These are phyloP conservation scores for Nemania abortiva DNA, from an alignment of 2,329 filamentous ascomycete species.

Conservation along the genomic window DNA sequence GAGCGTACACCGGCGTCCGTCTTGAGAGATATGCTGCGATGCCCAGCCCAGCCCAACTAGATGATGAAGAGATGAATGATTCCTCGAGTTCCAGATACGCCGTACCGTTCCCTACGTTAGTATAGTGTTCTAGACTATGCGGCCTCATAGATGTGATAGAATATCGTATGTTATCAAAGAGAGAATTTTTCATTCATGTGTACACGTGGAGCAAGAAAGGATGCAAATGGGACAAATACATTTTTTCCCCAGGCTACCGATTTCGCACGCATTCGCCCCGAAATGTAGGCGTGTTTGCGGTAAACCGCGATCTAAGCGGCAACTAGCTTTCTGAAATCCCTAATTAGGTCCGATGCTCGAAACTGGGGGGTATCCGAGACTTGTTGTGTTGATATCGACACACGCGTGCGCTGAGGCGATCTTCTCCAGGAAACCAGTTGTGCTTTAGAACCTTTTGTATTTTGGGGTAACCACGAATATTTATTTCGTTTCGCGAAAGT, in stretches of 20 bases:
- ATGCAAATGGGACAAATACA: slow-evolving; percentile 26
- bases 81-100: too few relatives aligned
- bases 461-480: slow-evolving; percentile 51
- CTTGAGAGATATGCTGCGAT: too few relatives aligned
- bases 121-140: too few relatives aligned
- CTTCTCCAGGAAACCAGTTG: slow-evolving; percentile 27
- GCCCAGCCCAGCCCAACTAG: too few relatives aligned
- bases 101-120: too few relatives aligned
- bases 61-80: too few relatives aligned
- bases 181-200: neutral
- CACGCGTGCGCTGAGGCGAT: slow-evolving; percentile 20
- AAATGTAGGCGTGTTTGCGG: slow-evolving; percentile 21
- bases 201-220: slow-evolving; percentile 3
- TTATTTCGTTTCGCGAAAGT: slow-evolving; percentile 49
- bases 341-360: slow-evolving; percentile 14
- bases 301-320: slow-evolving; percentile 17
- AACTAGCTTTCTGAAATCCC: slow-evolving; percentile 21
- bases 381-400: slow-evolving; percentile 22
- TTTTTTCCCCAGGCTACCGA: slow-evolving; percentile 27
- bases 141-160: neutral
- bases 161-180: neutral
- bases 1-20: too few relatives aligned
- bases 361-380: slow-evolving; percentile 12
- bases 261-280: slow-evolving; percentile 22
- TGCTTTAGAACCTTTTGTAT: slow-evolving; percentile 48